Base-by-base conservation (phyloP, 331 rosid species). In the Cydonia oblonga region DNA sequence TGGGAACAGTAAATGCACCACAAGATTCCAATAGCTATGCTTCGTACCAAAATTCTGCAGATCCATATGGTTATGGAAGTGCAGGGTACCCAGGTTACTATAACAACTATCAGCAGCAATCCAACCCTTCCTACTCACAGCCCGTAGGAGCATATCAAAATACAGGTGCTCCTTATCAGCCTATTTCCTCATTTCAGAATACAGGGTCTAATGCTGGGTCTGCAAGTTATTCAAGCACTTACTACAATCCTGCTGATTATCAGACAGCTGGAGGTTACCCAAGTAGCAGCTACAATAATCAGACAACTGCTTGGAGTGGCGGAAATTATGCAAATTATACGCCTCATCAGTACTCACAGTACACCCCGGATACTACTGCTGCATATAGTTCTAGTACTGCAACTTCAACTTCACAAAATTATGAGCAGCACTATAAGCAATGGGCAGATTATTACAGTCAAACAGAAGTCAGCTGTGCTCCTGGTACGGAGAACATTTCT, bases 101-200 rank as follows among this genome's bases (percentile, higher is more conserved):
- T 86, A 88, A 77, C 84, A 87, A 42, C 90, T 95, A 88, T 72
- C 99, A 88, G 81, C 99, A 88, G 85, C 99, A 95, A 71, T 85
- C 97, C 77, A 91, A 82, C 86, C 88, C 79, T 77, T 70, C 97
- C 75, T 91, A 91, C 85, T 79, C 98, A 74, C 98, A 95, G 84
- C 90, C 96, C 29, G 97, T 91, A 88, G 98, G 96, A 84, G 89
- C 99, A 79, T 88, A 91, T 87, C 97, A 90, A 95, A 95, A 91
- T 84, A 87, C 99, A 95, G 99, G 99, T 89, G 97, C 97, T 95
- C 99, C 99, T 95, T 91, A 91, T 89, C 99, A 91, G 97, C 96
- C 98, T 90, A 76, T 88, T 91, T 91, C 98, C 86, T 89, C 96
- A 87, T 91, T 91, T 95, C 99, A 84, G 93, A 91, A 90, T 95